These are phyloP conservation scores for Pyricularia sp. DNA, from an alignment of 2,329 filamentous ascomycete species.

Conservation along the genomic window DNA sequence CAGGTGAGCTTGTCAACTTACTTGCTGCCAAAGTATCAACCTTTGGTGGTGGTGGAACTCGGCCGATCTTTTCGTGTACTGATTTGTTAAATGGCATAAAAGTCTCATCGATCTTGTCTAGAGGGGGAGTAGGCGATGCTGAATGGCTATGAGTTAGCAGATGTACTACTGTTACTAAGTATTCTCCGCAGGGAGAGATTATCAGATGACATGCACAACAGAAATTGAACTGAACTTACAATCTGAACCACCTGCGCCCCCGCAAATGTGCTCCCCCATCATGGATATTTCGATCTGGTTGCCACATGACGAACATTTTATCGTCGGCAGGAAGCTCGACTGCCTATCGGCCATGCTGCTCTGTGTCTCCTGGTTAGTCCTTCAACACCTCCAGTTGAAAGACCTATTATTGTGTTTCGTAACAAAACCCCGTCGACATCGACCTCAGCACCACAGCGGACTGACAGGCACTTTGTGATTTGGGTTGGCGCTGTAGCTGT, in stretches of 20 bases:
- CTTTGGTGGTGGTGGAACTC: constrained; percentile 36
- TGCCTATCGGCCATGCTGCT: constrained; percentile 33
- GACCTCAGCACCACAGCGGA: neutral
- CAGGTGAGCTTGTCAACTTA: constrained; percentile 23
- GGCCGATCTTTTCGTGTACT: constrained; percentile 30
- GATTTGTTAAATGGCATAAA: constrained; percentile 26
- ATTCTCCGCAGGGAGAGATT: neutral
- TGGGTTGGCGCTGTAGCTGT: neutral
- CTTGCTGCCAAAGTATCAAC: constrained; percentile 51
- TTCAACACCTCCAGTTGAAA: neutral
- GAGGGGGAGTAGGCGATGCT: constrained; percentile 1
- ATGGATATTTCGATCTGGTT: constrained; percentile 71
- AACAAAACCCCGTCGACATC: neutral
- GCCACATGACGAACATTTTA: constrained; percentile 81
- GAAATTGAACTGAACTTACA: constrained; percentile 22
- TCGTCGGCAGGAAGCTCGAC: constrained; percentile 66
- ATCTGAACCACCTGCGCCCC: constrained; percentile 30
- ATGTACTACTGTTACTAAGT: neutral
- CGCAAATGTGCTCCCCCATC: constrained; percentile 80
- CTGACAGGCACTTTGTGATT: neutral
- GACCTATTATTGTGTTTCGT: neutral
- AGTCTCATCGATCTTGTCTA: constrained; percentile 18
- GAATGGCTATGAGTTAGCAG: neutral
- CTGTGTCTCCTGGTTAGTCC: neutral
- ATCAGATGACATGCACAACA: neutral